phyloP scores from a whole-genome alignment of 2,329 filamentous ascomycete species.

The Ophiognomonia clavigignenti-juglandacearum region DNA sequence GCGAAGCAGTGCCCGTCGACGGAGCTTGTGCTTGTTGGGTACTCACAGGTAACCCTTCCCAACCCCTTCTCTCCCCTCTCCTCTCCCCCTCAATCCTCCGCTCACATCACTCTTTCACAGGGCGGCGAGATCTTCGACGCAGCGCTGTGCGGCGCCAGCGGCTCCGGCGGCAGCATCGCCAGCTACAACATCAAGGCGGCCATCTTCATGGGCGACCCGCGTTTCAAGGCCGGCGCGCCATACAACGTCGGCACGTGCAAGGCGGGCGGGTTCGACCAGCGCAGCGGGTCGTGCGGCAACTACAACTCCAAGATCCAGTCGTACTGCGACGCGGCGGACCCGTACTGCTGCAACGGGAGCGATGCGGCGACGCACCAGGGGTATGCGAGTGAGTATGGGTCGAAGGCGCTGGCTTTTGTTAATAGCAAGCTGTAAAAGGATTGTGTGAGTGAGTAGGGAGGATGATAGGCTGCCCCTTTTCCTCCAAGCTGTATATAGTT shows the following conservation, averaged over 20 bases:
- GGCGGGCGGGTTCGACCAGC: constrained; percentile 49
- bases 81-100: constrained; percentile 42
- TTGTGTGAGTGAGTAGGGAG: neutral
- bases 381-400: constrained; percentile 52
- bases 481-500: neutral
- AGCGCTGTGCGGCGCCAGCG: constrained; percentile 38
- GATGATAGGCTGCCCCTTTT: neutral
- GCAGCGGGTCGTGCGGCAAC: constrained; percentile 45
- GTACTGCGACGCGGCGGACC: constrained; percentile 56
- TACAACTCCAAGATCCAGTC: constrained; percentile 49
- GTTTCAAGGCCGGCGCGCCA: constrained; percentile 47
- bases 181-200: constrained; percentile 52
- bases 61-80: neutral
- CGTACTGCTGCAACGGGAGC: constrained; percentile 58
- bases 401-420: constrained; percentile 50
- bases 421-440: constrained; percentile 37
- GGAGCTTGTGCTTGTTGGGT: constrained; percentile 56
- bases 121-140: constrained; percentile 47
- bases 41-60: constrained; percentile 61
- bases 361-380: constrained; percentile 49
- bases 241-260: constrained; percentile 59
- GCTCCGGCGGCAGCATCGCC: constrained; percentile 39
- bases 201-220: constrained; percentile 60
- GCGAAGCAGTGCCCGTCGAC: constrained; percentile 51
- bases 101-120: constrained; percentile 23